phyloP scores from a whole-genome alignment of 805 yeast genomes.

The Spathaspora gorwiae region DNA sequence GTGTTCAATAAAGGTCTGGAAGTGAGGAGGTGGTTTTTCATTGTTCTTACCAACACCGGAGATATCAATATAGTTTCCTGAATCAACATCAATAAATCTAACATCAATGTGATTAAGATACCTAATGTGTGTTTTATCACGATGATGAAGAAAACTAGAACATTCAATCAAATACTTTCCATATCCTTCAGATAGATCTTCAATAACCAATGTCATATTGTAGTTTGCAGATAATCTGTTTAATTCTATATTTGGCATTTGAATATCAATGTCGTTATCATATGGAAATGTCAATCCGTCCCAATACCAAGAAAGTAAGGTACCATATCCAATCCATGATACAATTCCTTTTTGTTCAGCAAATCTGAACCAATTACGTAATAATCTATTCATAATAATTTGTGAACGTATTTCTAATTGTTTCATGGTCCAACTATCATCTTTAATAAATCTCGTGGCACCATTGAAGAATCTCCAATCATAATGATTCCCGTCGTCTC shows the following conservation, averaged over 20 bases:
- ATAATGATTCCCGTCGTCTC: constrained; percentile 27
- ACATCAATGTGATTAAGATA: constrained; percentile 24
- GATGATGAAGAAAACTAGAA: constrained; percentile 17
- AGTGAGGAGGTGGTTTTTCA: constrained; percentile 15
- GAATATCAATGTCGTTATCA: constrained; percentile 19
- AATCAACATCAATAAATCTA: constrained; percentile 51
- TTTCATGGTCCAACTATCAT: constrained; percentile 18
- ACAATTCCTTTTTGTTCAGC: constrained; percentile 16
- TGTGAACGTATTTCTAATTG: constrained; percentile 14
- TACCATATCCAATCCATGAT: constrained; percentile 20
- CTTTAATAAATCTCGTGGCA: constrained; percentile 31
- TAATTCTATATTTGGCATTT: constrained; percentile 17
- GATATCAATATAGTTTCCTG: constrained; percentile 53
- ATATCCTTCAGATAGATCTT: constrained; percentile 20
- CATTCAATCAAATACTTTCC: constrained; percentile 18
- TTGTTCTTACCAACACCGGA: constrained; percentile 32
- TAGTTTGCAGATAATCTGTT: constrained; percentile 12
- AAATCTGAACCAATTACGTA: constrained; percentile 18
- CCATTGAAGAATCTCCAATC: constrained; percentile 22
- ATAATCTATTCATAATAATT: constrained; percentile 12
- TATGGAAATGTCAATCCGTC: constrained; percentile 20
- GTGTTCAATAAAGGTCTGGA: constrained; percentile 24
- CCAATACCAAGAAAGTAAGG: constrained; percentile 21
- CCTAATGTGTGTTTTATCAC: constrained; percentile 12
- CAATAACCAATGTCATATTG: constrained; percentile 18